Evolutionary conservation across 2,329 filamentous ascomycete species (phyloP).

Genomic region (Trichophyton equinum): DNA sequence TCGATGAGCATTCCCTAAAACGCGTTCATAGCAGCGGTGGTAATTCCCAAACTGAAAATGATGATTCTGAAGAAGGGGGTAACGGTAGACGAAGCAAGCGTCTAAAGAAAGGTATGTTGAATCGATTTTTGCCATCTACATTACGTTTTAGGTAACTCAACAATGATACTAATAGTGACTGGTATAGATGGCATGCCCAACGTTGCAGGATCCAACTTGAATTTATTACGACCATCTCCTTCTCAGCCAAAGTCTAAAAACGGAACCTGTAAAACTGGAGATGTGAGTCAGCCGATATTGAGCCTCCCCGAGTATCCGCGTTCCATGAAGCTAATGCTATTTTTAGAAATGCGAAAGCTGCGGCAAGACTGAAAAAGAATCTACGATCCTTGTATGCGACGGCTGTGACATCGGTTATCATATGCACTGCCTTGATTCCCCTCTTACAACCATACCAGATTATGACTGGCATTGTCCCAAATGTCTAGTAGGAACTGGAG

Average conservation of each 20-base stretch:
- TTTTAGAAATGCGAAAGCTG: conserved; percentile 71
- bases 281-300: conserved; percentile 32
- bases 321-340: not conserved
- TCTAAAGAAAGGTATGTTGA: conserved; percentile 63
- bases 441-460: conserved; percentile 62
- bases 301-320: not conserved
- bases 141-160: conserved; percentile 17
- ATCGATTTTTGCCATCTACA: not conserved
- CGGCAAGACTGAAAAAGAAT: conserved; percentile 60
- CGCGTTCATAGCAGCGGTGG: conserved; percentile 56
- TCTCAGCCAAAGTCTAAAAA: conserved; percentile 45
- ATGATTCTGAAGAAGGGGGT: conserved; percentile 46
- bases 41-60: conserved; percentile 31
- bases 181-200: conserved; percentile 49
- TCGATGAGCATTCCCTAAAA: conserved; percentile 52
- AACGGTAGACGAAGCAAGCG: conserved; percentile 78
- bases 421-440: conserved; percentile 76
- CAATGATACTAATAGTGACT: not conserved
- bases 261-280: conserved; percentile 44
- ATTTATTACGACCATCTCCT: conserved; percentile 70
- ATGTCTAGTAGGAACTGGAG: conserved; percentile 88
- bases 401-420: conserved; percentile 86
- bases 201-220: conserved; percentile 94
- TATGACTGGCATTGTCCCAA: conserved; percentile 92
- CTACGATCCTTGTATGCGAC: conserved; percentile 68